Evolutionary conservation across 345 rosid genomes (phyloP).

Genomic region (Orychophragmus violaceus): DNA sequence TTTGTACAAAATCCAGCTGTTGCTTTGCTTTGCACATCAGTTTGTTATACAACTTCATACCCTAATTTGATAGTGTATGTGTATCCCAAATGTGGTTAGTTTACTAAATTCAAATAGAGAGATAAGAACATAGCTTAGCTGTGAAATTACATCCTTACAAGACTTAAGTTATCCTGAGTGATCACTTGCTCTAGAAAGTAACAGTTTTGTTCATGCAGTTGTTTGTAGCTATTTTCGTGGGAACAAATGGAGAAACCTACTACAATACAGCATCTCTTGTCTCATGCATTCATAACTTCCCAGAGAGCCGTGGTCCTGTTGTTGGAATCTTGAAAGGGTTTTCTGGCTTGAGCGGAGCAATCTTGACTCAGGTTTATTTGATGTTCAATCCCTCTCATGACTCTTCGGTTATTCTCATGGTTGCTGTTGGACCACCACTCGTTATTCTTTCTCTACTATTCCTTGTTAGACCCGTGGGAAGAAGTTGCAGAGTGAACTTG

Average conservation of each 20-base stretch:
- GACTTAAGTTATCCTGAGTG: background rate
- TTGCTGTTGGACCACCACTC: slow-evolving; percentile 66
- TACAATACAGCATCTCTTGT: slow-evolving; percentile 77
- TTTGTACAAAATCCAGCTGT: background rate
- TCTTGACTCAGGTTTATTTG: slow-evolving; percentile 67
- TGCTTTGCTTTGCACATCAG: too few relatives aligned
- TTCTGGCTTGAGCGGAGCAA: slow-evolving; percentile 91
- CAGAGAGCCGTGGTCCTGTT: slow-evolving; percentile 69
- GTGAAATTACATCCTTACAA: background rate
- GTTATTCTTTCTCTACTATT: slow-evolving; percentile 58
- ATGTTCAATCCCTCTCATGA: slow-evolving; percentile 54
- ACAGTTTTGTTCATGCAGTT: slow-evolving; percentile 39
- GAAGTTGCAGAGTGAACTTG: slow-evolving; percentile 48
- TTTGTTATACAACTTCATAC: background rate
- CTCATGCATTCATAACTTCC: slow-evolving; percentile 85
- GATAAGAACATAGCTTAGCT: background rate
- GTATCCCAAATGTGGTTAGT: background rate
- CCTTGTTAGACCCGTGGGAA: slow-evolving; percentile 56
- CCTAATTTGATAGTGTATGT: background rate
- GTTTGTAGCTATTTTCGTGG: slow-evolving; percentile 60
- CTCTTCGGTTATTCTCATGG: slow-evolving; percentile 64
- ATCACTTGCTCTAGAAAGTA: too few relatives aligned
- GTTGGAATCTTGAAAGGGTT: slow-evolving; percentile 88
- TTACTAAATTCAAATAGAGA: background rate
- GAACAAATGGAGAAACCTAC: slow-evolving; percentile 88